A percentile compares a stretch with the other conserved stretches of the same genome.
These are phyloP conservation scores for Cichorium intybus DNA, from an alignment of 140 eudicot genomes.

Conservation along the genomic window DNA sequence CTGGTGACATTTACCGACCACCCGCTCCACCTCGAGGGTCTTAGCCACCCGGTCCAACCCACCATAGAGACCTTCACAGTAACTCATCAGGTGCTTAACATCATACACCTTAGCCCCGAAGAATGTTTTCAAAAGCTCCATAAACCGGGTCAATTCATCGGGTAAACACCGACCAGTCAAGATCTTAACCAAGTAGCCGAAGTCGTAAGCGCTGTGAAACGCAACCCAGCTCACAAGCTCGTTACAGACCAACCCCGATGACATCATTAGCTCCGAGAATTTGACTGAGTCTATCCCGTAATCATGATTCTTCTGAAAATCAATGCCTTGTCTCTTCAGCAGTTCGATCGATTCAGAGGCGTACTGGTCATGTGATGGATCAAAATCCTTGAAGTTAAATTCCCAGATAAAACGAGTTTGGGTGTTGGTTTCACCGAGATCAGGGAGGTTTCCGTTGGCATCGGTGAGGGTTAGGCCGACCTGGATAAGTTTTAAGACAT, in stretches of 20 bases:
- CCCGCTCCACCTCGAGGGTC: conserved; percentile 49
- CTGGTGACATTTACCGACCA: conserved; percentile 67
- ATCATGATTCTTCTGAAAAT: conserved; percentile 42
- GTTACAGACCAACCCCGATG: conserved; percentile 58
- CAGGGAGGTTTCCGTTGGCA: conserved; percentile 57
- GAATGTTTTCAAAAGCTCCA: conserved; percentile 32
- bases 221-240: conserved; percentile 69
- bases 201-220: conserved; percentile 79
- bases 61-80: conserved; percentile 51
- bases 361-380: conserved; percentile 48
- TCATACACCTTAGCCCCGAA: conserved; percentile 66
- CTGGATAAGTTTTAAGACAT: conserved; percentile 57
- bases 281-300: conserved; percentile 47
- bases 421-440: conserved; percentile 27
- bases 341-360: conserved; percentile 57
- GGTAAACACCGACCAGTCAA: conserved; percentile 55
- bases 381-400: conserved; percentile 69
- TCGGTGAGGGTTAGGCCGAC: conserved; percentile 72
- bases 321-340: conserved; percentile 57
- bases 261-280: conserved; percentile 54
- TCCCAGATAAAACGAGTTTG: conserved; percentile 49
- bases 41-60: conserved; percentile 71
- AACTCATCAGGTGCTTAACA: conserved; percentile 58
- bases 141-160: conserved; percentile 29
- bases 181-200: conserved; percentile 62